phyloP scores from a whole-genome alignment of 192 early-diverging fungal genomes.

The Coemansia sp. region DNA sequence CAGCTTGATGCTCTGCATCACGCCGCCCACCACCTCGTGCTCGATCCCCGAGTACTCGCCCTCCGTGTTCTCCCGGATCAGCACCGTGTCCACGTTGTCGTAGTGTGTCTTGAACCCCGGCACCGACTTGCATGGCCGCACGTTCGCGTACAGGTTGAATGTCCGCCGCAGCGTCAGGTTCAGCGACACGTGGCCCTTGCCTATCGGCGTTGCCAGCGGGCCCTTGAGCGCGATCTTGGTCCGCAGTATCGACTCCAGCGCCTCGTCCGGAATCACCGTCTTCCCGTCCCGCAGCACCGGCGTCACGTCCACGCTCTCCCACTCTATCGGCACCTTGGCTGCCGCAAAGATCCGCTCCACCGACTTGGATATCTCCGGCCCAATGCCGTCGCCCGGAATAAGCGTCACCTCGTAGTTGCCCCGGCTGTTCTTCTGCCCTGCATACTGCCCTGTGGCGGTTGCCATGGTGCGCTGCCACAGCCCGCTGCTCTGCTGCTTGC shows the following conservation, averaged over 20 bases:
- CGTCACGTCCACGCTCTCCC: conserved; percentile 94
- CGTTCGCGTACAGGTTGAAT: conserved; percentile 98
- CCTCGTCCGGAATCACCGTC: conserved; percentile 91
- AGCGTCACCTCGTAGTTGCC: conserved; percentile 88
- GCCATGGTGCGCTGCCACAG: conserved; percentile 37
- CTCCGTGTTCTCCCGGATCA: conserved; percentile 99
- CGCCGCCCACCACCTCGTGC: conserved; percentile 91
- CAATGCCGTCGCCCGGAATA: conserved; percentile 98
- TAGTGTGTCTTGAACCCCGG: conserved; percentile 95
- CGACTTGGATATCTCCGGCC: conserved; percentile 92
- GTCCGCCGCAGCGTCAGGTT: conserved; percentile 84
- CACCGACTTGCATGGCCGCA: conserved; percentile 96
- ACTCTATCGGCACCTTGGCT: conserved; percentile 90
- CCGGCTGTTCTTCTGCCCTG: conserved; percentile 49
- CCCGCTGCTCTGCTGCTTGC: too few species aligned
- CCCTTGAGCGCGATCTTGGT: conserved; percentile 98
- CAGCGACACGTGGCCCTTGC: conserved; percentile 98
- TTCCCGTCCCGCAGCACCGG: conserved; percentile 89
- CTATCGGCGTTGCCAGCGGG: conserved; percentile 96
- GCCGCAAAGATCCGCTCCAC: conserved; percentile 92
- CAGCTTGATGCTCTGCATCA: conserved; percentile 99
- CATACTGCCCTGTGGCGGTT: conserved; percentile 47
- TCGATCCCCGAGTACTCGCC: conserved; percentile 99
- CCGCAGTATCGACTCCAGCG: conserved; percentile 83
- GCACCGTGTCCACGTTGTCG: conserved; percentile 93